phyloP scores from a whole-genome alignment of 2,329 filamentous ascomycete species.

The Chaetoscypha palmicola region DNA sequence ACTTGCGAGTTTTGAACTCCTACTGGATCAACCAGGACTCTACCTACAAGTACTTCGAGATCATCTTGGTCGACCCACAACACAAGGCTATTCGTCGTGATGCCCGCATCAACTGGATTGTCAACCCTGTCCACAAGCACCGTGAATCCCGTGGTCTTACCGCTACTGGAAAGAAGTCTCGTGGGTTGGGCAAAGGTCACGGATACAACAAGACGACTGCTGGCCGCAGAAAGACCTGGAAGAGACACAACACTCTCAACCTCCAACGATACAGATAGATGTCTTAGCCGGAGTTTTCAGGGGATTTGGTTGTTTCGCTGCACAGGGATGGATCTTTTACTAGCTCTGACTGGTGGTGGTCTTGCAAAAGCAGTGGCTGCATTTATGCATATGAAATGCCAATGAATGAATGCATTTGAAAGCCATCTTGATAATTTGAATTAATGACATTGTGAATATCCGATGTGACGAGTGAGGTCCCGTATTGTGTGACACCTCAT shows the following conservation, averaged over 20 bases:
- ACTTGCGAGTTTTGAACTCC: constrained; percentile 98
- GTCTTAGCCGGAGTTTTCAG: constrained; percentile 25
- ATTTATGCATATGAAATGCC: constrained; percentile 20
- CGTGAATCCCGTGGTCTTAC: constrained; percentile 96
- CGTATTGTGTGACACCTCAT: too few species aligned
- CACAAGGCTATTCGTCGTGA: constrained; percentile 99
- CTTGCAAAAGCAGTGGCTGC: constrained; percentile 6
- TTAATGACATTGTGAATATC: neutral
- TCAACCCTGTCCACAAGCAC: constrained; percentile 99
- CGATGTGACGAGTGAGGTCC: neutral
- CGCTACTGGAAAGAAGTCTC: constrained; percentile 98
- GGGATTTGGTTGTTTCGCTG: constrained; percentile 21
- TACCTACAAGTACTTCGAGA: constrained; percentile 99
- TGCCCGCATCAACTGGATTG: constrained; percentile 99
- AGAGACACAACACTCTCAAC: constrained; percentile 98
- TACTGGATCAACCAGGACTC: constrained; percentile 99
- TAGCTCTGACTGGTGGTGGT: constrained; percentile 7
- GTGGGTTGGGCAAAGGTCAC: constrained; percentile 99
- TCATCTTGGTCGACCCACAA: constrained; percentile 99
- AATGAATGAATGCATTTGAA: constrained; percentile 17
- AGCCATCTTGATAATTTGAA: too few species aligned
- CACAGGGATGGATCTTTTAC: constrained; percentile 21
- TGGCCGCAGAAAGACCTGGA: constrained; percentile 99
- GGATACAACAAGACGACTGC: constrained; percentile 97
- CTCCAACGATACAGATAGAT: constrained; percentile 93